Percentiles rank a stretch among this genome's conserved stretches.
These are phyloP conservation scores for Corylus heterophylla DNA, from an alignment of 306 rosid species.

Conservation along the genomic window DNA sequence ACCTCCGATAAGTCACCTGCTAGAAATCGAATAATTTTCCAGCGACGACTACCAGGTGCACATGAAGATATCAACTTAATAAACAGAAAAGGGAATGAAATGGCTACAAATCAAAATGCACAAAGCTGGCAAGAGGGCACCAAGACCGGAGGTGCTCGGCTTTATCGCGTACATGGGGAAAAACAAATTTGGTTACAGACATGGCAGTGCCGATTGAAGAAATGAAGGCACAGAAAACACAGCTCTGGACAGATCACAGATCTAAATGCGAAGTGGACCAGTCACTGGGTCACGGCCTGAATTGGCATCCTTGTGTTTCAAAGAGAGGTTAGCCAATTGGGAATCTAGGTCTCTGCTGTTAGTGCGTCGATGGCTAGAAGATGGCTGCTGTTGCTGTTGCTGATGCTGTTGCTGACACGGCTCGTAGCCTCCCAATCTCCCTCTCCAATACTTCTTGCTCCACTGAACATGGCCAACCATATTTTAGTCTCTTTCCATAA, in stretches of 20 bases:
- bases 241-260: conserved; percentile 37
- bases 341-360: conserved; percentile 94
- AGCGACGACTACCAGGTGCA: conserved; percentile 89
- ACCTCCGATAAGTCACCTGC: conserved; percentile 81
- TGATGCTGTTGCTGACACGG: conserved; percentile 71
- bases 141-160: conserved; percentile 50
- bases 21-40: conserved; percentile 51
- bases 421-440: conserved; percentile 87
- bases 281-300: conserved; percentile 70
- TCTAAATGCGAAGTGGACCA: conserved; percentile 72
- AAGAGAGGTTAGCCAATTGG: conserved; percentile 80
- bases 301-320: conserved; percentile 77
- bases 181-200: conserved; percentile 38
- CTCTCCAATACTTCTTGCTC: conserved; percentile 99
- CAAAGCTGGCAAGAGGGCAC: conserved; percentile 45
- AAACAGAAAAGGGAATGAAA: conserved; percentile 44
- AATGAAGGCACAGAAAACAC: conserved; percentile 36
- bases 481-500: conserved; percentile 39
- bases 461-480: conserved; percentile 59
- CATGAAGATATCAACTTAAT: conserved; percentile 43
- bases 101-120: conserved; percentile 38
- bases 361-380: conserved; percentile 74
- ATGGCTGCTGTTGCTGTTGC: conserved; percentile 57
- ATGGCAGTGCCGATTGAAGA: conserved; percentile 30
- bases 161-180: conserved; percentile 53